Evolutionary conservation across 371 early-diverging fungal genomes (phyloP).

Genomic region (Apophysomyces sp.): DNA sequence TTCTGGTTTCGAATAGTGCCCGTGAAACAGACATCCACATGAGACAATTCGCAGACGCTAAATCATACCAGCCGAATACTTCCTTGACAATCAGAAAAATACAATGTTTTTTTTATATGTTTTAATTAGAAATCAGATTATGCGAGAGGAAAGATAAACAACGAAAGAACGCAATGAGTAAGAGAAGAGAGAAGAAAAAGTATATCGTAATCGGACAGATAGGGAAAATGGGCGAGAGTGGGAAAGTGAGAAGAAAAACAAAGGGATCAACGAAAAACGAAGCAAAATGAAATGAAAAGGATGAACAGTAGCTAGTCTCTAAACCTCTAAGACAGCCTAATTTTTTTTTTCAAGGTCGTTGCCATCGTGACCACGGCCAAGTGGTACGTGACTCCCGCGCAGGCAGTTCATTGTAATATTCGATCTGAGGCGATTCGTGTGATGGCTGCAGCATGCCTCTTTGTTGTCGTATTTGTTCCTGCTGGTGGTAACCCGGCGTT

Average conservation of each 20-base stretch:
- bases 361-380: not conserved
- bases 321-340: not conserved
- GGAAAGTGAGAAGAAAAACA: not conserved
- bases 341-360: not conserved
- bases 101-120: not conserved
- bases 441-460: not conserved
- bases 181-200: not conserved
- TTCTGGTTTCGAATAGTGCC: too few relatives aligned
- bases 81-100: not conserved
- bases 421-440: not conserved
- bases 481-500: slow-evolving; percentile 29
- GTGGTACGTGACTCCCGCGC: not conserved
- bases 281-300: too few relatives aligned
- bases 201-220: not conserved
- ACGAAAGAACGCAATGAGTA: not conserved
- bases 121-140: not conserved
- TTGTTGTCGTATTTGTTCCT: not conserved
- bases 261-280: too few relatives aligned
- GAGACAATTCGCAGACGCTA: too few relatives aligned
- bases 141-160: not conserved
- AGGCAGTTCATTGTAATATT: not conserved
- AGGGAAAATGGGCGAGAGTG: not conserved
- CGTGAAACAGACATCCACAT: too few relatives aligned
- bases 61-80: too few relatives aligned
- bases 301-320: too few relatives aligned